Evolutionary conservation across 257 asterid genomes (phyloP), one percentile per base, ranked within the genome.

Genomic region (Nicotiana undulata): DNA sequence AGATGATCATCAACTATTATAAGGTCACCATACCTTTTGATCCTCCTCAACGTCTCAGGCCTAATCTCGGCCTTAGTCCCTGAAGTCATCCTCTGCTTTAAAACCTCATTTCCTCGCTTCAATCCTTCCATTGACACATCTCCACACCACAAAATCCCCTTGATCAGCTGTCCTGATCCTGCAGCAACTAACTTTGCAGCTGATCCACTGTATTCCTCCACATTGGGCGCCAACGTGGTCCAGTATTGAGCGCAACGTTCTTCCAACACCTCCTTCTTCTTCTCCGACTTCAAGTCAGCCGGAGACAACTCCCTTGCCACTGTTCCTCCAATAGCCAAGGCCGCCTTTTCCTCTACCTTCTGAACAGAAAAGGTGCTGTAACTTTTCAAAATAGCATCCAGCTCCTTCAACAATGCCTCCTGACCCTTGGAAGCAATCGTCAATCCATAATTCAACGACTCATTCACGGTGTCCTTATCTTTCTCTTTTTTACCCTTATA

Each of bases 81-180:
- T 0, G 97, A 87, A 67, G 86, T 85, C 90, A 94, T 87, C 90
- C 92, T 91, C 82, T 89, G 84, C 88, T 86, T 93, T 87, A 93
- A 79, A 61, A 91, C 85, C 84, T 93, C 97, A 80, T 95, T 87
- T 37, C 98, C 99, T 88, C 92, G 88, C 82, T 88, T 91, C 89
- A 93, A 82, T 70, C 94, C 85, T 70, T 93, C 99, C 63, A 88
- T 76, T 11, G 98, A 91, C 34, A 95, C 98, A 83, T 95, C 99
- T 63, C 99, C 98, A 79, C 99, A 92, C 99, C 99, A 95, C 79
- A 95, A 79, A 64, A 95, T 91, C 65, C 99, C 99, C 85, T 92
- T 91, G 13, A 95, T 90, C 79, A 96, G 90, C 86, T 89, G 92
- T 63, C 99, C 99, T 13, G 99, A 94, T 13, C 99, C 99, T 17